These are phyloP conservation scores for Wolfiporia cocos DNA, from an alignment of 1,284 basidiomycete species.

Conservation along the genomic window DNA sequence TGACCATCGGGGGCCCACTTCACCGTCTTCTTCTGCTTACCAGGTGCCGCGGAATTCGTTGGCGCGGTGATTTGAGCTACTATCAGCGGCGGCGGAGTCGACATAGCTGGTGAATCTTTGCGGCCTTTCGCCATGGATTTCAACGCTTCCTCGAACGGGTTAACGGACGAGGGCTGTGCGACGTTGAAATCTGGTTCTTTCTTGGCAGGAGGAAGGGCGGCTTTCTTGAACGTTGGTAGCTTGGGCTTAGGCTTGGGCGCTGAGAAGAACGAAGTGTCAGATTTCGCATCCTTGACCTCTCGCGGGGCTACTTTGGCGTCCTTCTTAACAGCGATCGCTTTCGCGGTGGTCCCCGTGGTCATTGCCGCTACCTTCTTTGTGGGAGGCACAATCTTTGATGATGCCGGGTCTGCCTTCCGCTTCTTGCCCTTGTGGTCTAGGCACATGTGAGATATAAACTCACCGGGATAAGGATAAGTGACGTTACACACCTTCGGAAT, in stretches of 20 bases:
- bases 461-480: conserved; percentile 34
- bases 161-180: conserved; percentile 69
- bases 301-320: conserved; percentile 26
- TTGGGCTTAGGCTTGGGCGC: conserved; percentile 76
- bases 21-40: conserved; percentile 67
- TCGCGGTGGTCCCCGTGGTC: conserved; percentile 29
- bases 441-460: conserved; percentile 10
- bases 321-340: conserved; percentile 29
- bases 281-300: conserved; percentile 67
- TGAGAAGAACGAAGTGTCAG: conserved; percentile 81
- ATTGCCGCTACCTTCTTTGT: conserved; percentile 58
- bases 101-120: conserved; percentile 44
- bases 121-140: conserved; percentile 62
- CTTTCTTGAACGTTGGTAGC: conserved; percentile 77
- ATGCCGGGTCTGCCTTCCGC: conserved; percentile 52
- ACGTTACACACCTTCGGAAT: conserved; percentile 72
- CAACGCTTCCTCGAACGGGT: conserved; percentile 76
- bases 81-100: conserved; percentile 30
- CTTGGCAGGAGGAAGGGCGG: conserved; percentile 37
- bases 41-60: conserved; percentile 31
- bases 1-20: conserved; percentile 69
- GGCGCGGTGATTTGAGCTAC: conserved; percentile 23
- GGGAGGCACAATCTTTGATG: conserved; percentile 46
- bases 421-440: conserved; percentile 63
- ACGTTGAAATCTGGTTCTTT: conserved; percentile 51